Evolutionary conservation across 805 yeast species (phyloP), one percentile per base, ranked within the genome.

Genomic region (Millerozyma miso): DNA sequence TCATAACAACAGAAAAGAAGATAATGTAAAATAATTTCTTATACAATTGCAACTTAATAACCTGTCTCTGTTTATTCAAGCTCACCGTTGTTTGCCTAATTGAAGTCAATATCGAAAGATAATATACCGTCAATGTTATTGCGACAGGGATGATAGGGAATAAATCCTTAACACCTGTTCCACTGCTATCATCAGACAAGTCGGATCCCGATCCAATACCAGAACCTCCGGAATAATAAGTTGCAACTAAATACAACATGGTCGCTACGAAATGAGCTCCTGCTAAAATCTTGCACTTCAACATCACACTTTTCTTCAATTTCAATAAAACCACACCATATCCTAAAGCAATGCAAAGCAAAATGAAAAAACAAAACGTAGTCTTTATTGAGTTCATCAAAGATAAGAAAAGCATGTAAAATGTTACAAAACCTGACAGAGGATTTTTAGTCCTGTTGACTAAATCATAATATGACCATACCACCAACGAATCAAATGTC

Each of bases 251-350:
- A 44, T 69, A 70, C 10, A 59, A 44, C 45, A 65, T 51, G 2
- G 70, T 55, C 1, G 74, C 60, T 4, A 50, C 50, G 52, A 71
- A 70, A 47, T 69, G 71, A 32, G 48, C 41, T 0, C 56, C 73
- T 7, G 74, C 75, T 35, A 71, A 54, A n/a, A 71, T 59, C 47
- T 71, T 71, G 52, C 73, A 65, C 44, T 55, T 80, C 54, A 81
- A 71, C 96, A 93, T 88, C 20, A 74, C 56, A 42, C 79, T 78
- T 60, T 79, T 79, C 37, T 89, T 86, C 46, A 93, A 75, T 48
- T 89, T 84, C 37, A 96, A 89, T 57, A 79, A 81, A 39, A 93
- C 98, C 38, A 93, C 89, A 48, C 98, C 97, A 65, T 90, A 93
- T 33, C 99, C 99, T 51, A 90, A 71, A 12, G 95, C 76, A 43